Evolutionary conservation across 768 basidiomycete species (phyloP), one percentile per base, ranked within the genome.

Genomic region (Collybia mongolica): DNA sequence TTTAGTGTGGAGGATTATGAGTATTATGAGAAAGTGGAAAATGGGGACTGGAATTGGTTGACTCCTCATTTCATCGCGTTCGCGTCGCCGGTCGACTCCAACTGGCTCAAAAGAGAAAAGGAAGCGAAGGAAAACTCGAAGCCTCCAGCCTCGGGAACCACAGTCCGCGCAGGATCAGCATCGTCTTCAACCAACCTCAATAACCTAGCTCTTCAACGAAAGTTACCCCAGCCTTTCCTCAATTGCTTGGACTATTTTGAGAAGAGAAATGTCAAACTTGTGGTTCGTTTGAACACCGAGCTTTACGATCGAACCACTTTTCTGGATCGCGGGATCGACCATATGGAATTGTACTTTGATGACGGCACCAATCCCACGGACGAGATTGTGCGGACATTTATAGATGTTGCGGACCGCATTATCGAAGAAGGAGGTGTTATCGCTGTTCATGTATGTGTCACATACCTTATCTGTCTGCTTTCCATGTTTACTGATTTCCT

Each of bases 361-460:
- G 97, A 99, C 65, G 97, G 97, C 18, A 97, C 94, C 19, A 98
- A 98, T 67, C 96, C 96, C 5, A 88, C 93, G 0, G 91, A 97
- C 67, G 92, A 97, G 51, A 97, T 98, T 59, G 90, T 94, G 39
- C 81, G 93, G 47, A 82, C 84, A 50, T 99, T 99, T 63, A 88
- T 99, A 57, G 87, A 90, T 57, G 71, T 91, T 47, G 83, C 88
- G 1, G 95, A 98, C 61, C 72, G 80, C 17, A 74, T 88, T 23
- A 83, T 98, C 40, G 84, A 89, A 54, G 67, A 60, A 17, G 90
- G 90, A 9, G 90, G 91, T 44, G 89, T 86, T 20, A 86, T 95
- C 40, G 91, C 91, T 52, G 89, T 94, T 60, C 92, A 94, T 70
- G 90, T 92, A 68, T 62, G 86, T 77, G 46, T 45, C 48, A 39